phyloP scores from a whole-genome alignment of 768 basidiomycete species.

The Chiua virens region DNA sequence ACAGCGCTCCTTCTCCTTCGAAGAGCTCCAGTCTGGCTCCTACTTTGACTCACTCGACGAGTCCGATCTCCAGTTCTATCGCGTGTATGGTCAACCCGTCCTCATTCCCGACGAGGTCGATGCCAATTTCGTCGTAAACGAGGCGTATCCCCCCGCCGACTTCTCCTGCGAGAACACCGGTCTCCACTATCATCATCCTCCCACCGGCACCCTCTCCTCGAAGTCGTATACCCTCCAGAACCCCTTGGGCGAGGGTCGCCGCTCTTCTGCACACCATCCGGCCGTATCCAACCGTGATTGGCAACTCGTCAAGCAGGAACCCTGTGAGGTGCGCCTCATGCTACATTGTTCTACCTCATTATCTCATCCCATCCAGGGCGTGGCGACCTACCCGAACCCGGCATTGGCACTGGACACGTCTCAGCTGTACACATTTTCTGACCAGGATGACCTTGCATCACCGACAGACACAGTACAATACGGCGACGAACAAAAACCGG shows the following conservation, averaged over 20 bases:
- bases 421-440: conserved; percentile 14
- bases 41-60: conserved; percentile 32
- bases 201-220: conserved; percentile 9
- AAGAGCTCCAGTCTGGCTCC: conserved; percentile 34
- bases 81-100: conserved; percentile 32
- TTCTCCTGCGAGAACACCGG: conserved; percentile 1
- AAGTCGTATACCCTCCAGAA: conserved; percentile 32
- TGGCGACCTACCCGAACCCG: conserved; percentile 6
- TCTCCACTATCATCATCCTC: conserved; percentile 6
- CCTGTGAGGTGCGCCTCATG: conserved; percentile 21
- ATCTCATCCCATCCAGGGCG: conserved; percentile 16
- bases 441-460: conserved; percentile 12
- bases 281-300: conserved; percentile 14
- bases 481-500: conserved; percentile 13
- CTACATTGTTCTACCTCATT: neutral
- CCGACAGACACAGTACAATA: conserved; percentile 8
- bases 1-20: conserved; percentile 33
- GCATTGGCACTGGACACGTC: conserved; percentile 13
- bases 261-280: neutral
- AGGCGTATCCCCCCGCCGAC: conserved; percentile 2
- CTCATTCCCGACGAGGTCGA: conserved; percentile 31
- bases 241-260: conserved; percentile 22
- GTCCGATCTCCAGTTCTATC: conserved; percentile 33
- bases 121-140: conserved; percentile 15
- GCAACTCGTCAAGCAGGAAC: conserved; percentile 26